Percentiles rank a stretch among this genome's conserved stretches.
Evolutionary conservation across 768 basidiomycete genomes (phyloP).

Genomic region (Suillus paluster): DNA sequence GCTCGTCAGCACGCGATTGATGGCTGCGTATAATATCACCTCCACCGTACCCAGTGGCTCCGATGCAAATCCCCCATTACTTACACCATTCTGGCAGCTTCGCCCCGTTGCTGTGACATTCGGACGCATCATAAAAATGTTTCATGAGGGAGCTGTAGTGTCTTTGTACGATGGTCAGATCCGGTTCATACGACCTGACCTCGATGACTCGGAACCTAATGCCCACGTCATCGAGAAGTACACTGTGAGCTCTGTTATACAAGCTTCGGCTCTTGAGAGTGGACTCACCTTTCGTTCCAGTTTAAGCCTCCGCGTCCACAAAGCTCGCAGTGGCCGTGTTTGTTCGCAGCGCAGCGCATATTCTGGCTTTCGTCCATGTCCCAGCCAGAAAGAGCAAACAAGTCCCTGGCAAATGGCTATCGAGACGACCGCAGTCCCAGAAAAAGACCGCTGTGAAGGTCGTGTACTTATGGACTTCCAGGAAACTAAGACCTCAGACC

Average conservation of each 20-base stretch:
- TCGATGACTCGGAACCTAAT: constrained; percentile 22
- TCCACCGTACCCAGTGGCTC: neutral
- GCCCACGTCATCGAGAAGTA: constrained; percentile 22
- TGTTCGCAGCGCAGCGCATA: constrained; percentile 32
- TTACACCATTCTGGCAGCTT: constrained; percentile 24
- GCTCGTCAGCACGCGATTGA: constrained; percentile 29
- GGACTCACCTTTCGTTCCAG: constrained; percentile 13
- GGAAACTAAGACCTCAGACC: constrained; percentile 8
- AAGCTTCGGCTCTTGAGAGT: neutral
- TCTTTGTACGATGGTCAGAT: constrained; percentile 30
- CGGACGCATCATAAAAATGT: constrained; percentile 30
- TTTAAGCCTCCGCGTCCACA: constrained; percentile 22
- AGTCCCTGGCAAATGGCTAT: neutral
- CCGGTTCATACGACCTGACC: constrained; percentile 28
- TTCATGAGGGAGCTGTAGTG: constrained; percentile 31
- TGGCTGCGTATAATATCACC: constrained; percentile 31
- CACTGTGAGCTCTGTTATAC: constrained; percentile 15
- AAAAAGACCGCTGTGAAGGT: constrained; percentile 18
- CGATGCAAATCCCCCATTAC: constrained; percentile 11
- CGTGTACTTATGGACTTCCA: constrained; percentile 28
- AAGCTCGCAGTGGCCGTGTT: constrained; percentile 22
- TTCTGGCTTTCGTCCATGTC: constrained; percentile 31
- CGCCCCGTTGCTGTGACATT: constrained; percentile 28
- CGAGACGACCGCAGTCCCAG: neutral
- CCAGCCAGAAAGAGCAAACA: constrained; percentile 4